Evolutionary conservation across 768 basidiomycete genomes (phyloP).

Genomic region (Hysterangium stoloniferum): DNA sequence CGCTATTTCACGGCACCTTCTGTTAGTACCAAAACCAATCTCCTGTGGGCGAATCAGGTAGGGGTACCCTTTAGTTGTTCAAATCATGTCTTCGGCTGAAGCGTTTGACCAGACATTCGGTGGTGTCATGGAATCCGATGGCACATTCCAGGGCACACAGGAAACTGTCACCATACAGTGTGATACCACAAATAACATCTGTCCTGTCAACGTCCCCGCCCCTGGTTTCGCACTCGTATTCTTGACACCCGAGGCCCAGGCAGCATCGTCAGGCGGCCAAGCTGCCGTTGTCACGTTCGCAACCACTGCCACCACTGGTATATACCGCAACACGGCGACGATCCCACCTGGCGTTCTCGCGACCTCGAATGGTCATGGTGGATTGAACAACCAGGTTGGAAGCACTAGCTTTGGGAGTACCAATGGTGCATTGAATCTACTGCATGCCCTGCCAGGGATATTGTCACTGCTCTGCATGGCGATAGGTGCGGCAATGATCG

Average conservation of each 20-base stretch:
- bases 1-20: conserved; percentile 5
- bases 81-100: conserved; percentile 1
- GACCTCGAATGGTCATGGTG: conserved; percentile 53
- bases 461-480: conserved; percentile 1
- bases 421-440: neutral
- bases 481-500: conserved; percentile 1
- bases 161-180: conserved; percentile 55
- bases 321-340: conserved; percentile 44
- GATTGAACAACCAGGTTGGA: conserved; percentile 18
- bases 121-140: conserved; percentile 55
- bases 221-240: conserved; percentile 75
- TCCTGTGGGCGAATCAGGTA: neutral
- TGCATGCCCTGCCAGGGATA: conserved; percentile 2
- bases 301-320: conserved; percentile 48
- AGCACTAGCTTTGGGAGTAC: conserved; percentile 12
- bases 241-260: conserved; percentile 37
- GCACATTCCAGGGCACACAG: conserved; percentile 49
- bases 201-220: conserved; percentile 54
- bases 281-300: conserved; percentile 39
- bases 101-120: conserved; percentile 44
- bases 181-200: conserved; percentile 42
- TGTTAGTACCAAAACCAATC: neutral
- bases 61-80: no score
- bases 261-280: conserved; percentile 25
- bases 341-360: conserved; percentile 49